These are phyloP conservation scores for Lentinus tigrinus DNA, from an alignment of 768 basidiomycete genomes.

Conservation along the genomic window DNA sequence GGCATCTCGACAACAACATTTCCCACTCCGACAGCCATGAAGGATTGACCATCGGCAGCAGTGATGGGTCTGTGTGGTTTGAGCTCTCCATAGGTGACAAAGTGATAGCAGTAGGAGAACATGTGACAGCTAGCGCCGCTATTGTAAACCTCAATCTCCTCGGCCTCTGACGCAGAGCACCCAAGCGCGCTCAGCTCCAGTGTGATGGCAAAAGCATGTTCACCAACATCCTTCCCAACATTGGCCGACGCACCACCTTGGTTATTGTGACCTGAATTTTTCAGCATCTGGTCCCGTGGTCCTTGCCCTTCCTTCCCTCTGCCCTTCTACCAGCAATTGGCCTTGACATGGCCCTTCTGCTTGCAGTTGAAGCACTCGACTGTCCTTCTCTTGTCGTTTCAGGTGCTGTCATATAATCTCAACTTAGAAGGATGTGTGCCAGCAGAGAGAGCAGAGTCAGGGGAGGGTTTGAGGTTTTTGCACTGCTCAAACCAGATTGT, in stretches of 20 bases:
- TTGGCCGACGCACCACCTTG: neutral
- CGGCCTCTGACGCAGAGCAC: neutral
- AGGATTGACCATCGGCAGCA: constrained; percentile 22
- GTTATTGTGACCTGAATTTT: neutral
- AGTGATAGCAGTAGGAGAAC: constrained; percentile 10
- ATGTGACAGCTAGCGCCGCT: constrained; percentile 20
- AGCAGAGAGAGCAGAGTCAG: no score
- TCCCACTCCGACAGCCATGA: constrained; percentile 22
- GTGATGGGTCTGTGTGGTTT: constrained; percentile 26
- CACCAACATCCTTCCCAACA: neutral
- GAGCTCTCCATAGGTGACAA: constrained; percentile 10
- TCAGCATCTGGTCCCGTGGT: neutral
- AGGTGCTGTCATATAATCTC: neutral
- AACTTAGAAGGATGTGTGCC: neutral
- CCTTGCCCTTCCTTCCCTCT: constrained; percentile 7
- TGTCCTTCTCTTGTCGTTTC: neutral
- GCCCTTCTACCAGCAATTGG: constrained; percentile 1
- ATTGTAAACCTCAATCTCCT: constrained; percentile 12
- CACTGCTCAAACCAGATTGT: no score
- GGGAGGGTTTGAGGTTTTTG: no score
- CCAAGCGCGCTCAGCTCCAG: neutral
- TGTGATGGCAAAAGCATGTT: neutral
- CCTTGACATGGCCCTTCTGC: neutral
- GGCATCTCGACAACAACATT: constrained; percentile 21
- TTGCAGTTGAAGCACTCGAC: constrained; percentile 8